These are phyloP conservation scores for Botryotinia convoluta DNA, from an alignment of 2,329 filamentous ascomycete species.

Conservation along the genomic window DNA sequence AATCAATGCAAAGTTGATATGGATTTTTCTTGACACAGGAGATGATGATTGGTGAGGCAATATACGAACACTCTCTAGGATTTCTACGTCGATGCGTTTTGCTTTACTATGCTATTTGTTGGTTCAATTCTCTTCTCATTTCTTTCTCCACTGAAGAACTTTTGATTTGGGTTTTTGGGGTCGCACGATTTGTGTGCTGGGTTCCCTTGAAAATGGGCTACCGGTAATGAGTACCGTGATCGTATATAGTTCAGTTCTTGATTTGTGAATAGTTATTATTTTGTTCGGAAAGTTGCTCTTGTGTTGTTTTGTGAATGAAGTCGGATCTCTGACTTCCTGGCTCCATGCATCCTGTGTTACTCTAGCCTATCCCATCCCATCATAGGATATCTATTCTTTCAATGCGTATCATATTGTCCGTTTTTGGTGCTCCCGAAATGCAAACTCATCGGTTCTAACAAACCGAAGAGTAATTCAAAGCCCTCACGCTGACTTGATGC, in stretches of 20 bases:
- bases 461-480: not conserved
- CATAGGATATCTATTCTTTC: not conserved
- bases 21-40: not conserved
- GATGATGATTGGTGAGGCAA: not conserved
- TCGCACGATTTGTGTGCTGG: not conserved
- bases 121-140: not conserved
- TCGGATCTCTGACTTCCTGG: not conserved
- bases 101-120: not conserved
- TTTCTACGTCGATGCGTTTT: not conserved
- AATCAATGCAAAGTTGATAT: not conserved
- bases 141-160: not conserved
- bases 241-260: not conserved
- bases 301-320: not conserved
- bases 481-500: not conserved
- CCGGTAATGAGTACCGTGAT: too few relatives aligned
- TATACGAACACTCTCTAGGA: not conserved
- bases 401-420: not conserved
- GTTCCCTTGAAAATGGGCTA: not conserved
- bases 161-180: not conserved
- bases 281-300: not conserved
- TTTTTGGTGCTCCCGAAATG: not conserved
- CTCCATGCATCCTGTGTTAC: not conserved
- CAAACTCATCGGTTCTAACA: not conserved
- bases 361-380: not conserved
- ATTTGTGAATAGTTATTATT: not conserved